These are phyloP conservation scores for Saccharomyces hybrid DNA, from an alignment of 1,139 yeast genomes.

Conservation along the genomic window DNA sequence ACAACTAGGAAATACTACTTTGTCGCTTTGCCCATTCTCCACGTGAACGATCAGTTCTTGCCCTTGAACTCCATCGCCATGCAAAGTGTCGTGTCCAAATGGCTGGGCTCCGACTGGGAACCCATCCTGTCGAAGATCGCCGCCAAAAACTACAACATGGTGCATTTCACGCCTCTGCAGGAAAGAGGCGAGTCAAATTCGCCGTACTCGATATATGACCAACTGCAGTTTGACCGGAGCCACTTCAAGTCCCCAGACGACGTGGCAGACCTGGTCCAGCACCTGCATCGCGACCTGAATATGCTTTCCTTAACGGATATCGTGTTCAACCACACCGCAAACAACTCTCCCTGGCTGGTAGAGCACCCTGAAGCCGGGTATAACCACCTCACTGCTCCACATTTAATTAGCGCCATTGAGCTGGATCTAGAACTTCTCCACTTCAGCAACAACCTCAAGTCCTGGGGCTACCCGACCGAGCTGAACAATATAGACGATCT, in stretches of 20 bases:
- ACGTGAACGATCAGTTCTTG: constrained; percentile 46
- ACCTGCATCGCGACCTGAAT: constrained; percentile 47
- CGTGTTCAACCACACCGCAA: constrained; percentile 91
- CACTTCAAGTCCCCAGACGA: constrained; percentile 48
- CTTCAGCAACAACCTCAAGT: constrained; percentile 48
- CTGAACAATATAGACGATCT: constrained; percentile 49
- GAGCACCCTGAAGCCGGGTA: constrained; percentile 90
- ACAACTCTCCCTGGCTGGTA: constrained; percentile 76
- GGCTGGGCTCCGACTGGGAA: constrained; percentile 82
- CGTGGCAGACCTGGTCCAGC: constrained; percentile 39
- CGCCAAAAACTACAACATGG: constrained; percentile 82
- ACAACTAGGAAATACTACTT: constrained; percentile 60
- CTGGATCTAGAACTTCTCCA: constrained; percentile 61
- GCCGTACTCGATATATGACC: constrained; percentile 88
- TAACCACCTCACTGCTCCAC: constrained; percentile 81
- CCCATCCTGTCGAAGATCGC: constrained; percentile 51
- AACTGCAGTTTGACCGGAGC: constrained; percentile 61
- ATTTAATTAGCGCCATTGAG: constrained; percentile 74
- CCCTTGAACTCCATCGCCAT: constrained; percentile 76
- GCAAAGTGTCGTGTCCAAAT: constrained; percentile 82
- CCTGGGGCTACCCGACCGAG: constrained; percentile 53
- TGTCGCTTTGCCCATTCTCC: constrained; percentile 72
- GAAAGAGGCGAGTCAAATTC: constrained; percentile 82
- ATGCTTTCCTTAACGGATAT: constrained; percentile 81
- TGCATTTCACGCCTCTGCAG: constrained; percentile 92